Percentiles rank a stretch among this genome's conserved stretches.
These are phyloP conservation scores for Epithemia pelagica DNA, from an alignment of 108 stramenopile species.

Conservation along the genomic window DNA sequence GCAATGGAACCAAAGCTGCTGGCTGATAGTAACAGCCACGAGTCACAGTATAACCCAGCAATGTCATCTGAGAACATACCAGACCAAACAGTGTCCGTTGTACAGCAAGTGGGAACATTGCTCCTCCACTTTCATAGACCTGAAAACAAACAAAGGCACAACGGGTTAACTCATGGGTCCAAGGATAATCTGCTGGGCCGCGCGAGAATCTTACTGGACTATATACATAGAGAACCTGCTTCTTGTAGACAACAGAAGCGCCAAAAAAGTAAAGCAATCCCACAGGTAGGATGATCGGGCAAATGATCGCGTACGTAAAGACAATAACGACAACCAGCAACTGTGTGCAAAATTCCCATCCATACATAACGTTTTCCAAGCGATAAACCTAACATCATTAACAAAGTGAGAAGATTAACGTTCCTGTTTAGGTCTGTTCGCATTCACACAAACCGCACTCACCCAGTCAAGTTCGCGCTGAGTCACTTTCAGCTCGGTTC, in stretches of 20 bases:
- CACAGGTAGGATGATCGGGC: slow-evolving; percentile 77
- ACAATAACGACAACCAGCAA: slow-evolving; percentile 82
- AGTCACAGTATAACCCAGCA: slow-evolving; percentile 74
- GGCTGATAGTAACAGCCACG: slow-evolving; percentile 45
- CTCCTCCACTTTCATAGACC: slow-evolving; percentile 50
- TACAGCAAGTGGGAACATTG: slow-evolving; percentile 63
- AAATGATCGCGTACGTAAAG: slow-evolving; percentile 54
- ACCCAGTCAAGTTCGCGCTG: slow-evolving; percentile 71
- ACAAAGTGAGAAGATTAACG: background rate
- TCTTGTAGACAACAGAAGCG: slow-evolving; percentile 82
- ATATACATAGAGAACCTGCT: slow-evolving; percentile 77
- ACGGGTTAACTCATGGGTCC: slow-evolving; percentile 1
- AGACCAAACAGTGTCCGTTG: slow-evolving; percentile 75
- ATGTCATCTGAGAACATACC: slow-evolving; percentile 73
- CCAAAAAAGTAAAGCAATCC: slow-evolving; percentile 72
- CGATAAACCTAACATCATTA: slow-evolving; percentile 10
- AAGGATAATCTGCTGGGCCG: no score
- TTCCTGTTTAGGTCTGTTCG: background rate
- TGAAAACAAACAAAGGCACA: background rate
- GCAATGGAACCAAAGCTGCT: slow-evolving; percentile 56
- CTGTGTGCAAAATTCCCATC: slow-evolving; percentile 81
- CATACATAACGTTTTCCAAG: slow-evolving; percentile 41
- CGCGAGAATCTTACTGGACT: no score
- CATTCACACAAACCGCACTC: slow-evolving; percentile 13
- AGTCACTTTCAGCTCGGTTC: slow-evolving; percentile 49